Base-by-base conservation (phyloP, 176 grass and related monocot species). In the Eremochloa ophiuroides region DNA sequence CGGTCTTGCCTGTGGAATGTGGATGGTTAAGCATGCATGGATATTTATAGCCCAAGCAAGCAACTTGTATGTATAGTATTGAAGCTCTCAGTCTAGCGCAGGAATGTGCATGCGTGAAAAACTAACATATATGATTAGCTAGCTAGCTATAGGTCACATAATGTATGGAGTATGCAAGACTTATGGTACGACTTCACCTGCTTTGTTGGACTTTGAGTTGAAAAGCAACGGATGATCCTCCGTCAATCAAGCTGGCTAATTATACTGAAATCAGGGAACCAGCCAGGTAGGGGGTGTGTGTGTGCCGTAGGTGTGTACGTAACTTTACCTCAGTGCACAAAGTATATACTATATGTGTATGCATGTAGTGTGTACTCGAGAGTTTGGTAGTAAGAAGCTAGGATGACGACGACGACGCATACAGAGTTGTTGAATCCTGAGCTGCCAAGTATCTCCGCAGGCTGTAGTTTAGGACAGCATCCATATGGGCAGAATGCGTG, bases 181-280 rank as follows among this genome's bases (percentile, higher is more conserved):
- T n/a, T n/a, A n/a, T n/a, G n/a, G n/a, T n/a, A n/a, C n/a, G n/a
- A n/a, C n/a, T n/a, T n/a, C n/a, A n/a, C n/a, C n/a, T 71, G 43
- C 69, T 71, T 43, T 18, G 69, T 71, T 71, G 69, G 41, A 46
- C 69, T 46, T 71, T 30, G 69, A 47, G 41, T 47, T 47, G 69
- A 71, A 71, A 71, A 71, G 23, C 38, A 69, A 28, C 11, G 15
- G 26, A 29, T 71, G 23, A 44, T 46, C 68, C 15, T 44, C 40
- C 68, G 68, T 0, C 68, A 71, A 71, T 71, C 40, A 71, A 71
- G 68, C 53, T 58, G 68, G 40, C 27, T 15, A 10, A n/a, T n/a
- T n/a, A 10, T 39, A 37, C 5, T 51, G 33, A 35, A n/a, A 3
- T 55, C 48, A 55, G 51, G 16, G n/a, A 55, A 55, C 2, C 20